Base-by-base conservation (phyloP, 148 eudicot genomes). In the Nepenthes mirabilis region DNA sequence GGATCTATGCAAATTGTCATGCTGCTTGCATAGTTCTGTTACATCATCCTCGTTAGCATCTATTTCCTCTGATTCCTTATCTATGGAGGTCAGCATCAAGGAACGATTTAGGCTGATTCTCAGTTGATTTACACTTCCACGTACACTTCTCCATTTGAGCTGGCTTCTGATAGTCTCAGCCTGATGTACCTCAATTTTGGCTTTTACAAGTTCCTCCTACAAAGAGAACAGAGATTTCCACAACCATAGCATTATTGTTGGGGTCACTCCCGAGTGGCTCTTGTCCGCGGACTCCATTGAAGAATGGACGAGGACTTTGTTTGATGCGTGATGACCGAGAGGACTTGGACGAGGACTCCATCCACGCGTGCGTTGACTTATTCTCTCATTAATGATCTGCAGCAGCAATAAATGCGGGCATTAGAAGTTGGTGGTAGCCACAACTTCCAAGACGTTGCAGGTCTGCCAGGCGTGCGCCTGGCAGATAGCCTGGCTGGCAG, bases 31-130 rank as follows among this genome's bases (percentile, higher is more conserved):
- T 50, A 88, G 73, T 60, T 84, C 89, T 68, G 67, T 52, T 14
- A 89, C 80, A 57, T 88, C 96, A 53, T 75, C 82, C 71, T 84
- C 95, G 62, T 76, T 74, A 62, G 72, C 63, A 66, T 62, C 61
- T 35, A 74, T 35, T 70, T 77, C 78, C 55, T 77, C 84, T 37
- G 69, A 32, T 8, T 89, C 89, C 71, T 77, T 72, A 50, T 83
- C 91, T 35, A 82, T 52, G 45, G 70, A 43, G 35, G 91, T 95
- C 50, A 88, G 64, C 58, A 88, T 72, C 65, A 93, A 74, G 61
- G 95, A 86, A 49, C 96, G 95, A 57, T 93, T 93, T 37, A 93
- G 82, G 82, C 87, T 86, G 53, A 86, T 69, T 72, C 89, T 82
- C 70, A 93, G 59, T 60, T 77, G 83, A 74, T 93, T 93, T 81